These are phyloP conservation scores for Tylopilus balloui DNA, from an alignment of 768 basidiomycete genomes.

Conservation along the genomic window DNA sequence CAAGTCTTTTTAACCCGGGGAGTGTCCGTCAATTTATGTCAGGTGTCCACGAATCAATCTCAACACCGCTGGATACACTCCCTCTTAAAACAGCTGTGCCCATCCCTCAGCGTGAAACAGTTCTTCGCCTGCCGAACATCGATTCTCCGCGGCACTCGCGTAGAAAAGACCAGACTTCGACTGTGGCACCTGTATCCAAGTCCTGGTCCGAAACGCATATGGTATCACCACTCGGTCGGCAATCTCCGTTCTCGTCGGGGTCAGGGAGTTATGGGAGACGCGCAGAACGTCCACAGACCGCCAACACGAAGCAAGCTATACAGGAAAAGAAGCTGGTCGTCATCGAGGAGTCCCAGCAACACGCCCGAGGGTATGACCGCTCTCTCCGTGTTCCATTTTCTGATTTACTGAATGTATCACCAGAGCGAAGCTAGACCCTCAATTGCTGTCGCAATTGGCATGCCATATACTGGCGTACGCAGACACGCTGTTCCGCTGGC, in stretches of 20 bases:
- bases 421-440: slow-evolving; percentile 16
- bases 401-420: not conserved
- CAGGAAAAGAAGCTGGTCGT: slow-evolving; percentile 39
- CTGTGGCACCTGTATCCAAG: slow-evolving; percentile 39
- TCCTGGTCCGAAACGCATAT: slow-evolving; percentile 54
- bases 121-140: slow-evolving; percentile 20
- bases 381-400: not conserved
- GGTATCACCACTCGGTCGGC: slow-evolving; percentile 18
- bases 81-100: slow-evolving; percentile 23
- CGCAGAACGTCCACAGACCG: slow-evolving; percentile 41
- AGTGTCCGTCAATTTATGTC: slow-evolving; percentile 66
- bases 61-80: slow-evolving; percentile 33
- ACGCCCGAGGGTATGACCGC: slow-evolving; percentile 10
- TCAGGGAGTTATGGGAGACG: slow-evolving; percentile 39
- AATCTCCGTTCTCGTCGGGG: slow-evolving; percentile 42
- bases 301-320: slow-evolving; percentile 26
- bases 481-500: slow-evolving; percentile 72
- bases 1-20: slow-evolving; percentile 66
- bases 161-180: slow-evolving; percentile 26
- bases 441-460: slow-evolving; percentile 39
- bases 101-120: slow-evolving; percentile 20
- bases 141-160: slow-evolving; percentile 29
- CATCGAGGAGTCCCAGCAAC: slow-evolving; percentile 23
- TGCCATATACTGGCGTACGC: slow-evolving; percentile 68
- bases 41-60: slow-evolving; percentile 50